phyloP scores from a whole-genome alignment of 2,329 filamentous ascomycete species.

The Aspergillus sp. region DNA sequence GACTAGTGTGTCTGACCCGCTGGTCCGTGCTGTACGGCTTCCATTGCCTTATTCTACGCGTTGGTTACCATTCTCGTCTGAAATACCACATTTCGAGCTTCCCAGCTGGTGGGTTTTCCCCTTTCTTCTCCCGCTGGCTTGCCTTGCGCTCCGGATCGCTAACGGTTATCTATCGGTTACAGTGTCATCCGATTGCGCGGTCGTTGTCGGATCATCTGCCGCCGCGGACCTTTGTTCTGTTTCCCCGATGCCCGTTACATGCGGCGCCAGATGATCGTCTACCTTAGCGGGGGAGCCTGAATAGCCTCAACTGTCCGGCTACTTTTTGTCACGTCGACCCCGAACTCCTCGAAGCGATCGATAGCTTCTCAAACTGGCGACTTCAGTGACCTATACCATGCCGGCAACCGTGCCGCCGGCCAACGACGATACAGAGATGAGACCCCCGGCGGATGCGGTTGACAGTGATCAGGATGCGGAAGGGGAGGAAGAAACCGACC shows the following conservation, averaged over 20 bases:
- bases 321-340: conserved; percentile 10
- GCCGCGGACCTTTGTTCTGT: conserved; percentile 14
- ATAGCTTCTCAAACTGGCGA: conserved; percentile 33
- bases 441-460: conserved; percentile 30
- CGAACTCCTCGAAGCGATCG: conserved; percentile 8
- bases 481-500: conserved; percentile 43
- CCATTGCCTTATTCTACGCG: conserved; percentile 21
- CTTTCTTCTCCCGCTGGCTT: conserved; percentile 18
- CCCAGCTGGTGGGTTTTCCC: conserved; percentile 16
- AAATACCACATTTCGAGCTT: conserved; percentile 6
- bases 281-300: conserved; percentile 21
- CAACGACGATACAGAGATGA: conserved; percentile 33
- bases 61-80: conserved; percentile 20
- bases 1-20: conserved; percentile 6
- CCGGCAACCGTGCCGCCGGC: conserved; percentile 40
- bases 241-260: conserved; percentile 25
- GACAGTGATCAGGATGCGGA: conserved; percentile 45
- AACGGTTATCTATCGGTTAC: neutral
- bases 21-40: conserved; percentile 13
- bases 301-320: conserved; percentile 26
- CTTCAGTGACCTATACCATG: conserved; percentile 38
- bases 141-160: conserved; percentile 7
- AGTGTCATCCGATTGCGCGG: neutral
- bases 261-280: conserved; percentile 26
- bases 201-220: conserved; percentile 8